Base-by-base conservation (phyloP, 2,329 filamentous ascomycete genomes). In the Penicillium olsonii region DNA sequence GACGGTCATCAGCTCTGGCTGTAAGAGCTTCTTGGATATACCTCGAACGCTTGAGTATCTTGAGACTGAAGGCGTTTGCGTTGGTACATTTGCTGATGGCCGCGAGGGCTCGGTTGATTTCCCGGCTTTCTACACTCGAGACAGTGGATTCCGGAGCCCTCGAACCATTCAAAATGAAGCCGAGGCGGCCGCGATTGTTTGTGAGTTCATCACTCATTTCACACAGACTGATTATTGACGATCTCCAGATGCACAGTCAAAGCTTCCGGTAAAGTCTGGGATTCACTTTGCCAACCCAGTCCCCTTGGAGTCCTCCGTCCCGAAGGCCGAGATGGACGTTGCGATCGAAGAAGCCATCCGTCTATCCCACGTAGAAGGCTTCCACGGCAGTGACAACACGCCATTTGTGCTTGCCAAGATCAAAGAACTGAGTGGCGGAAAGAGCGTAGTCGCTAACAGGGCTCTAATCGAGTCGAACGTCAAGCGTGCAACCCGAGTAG, bases 21-120 rank as follows among this genome's bases (percentile, higher is more conserved):
- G 90, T 75, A 99, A 99, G 75, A 94, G 92, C 54, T 97, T 99
- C 70, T 78, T 99, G 31, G 94, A 99, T 66, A 91, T 96, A 52
- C 85, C 88, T 2, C 81, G 90, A 44, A 99, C 94, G 0, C 78
- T 99, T 5, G 94, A 99, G 74, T 86, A 84, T 60, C 75, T 87
- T 3, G 84, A 87, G 64, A 87, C 84, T 0, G 80, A 87, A 54
- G 78, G 78, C 80, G 91, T 90, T 18, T 81, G 87, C 31, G 91
- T 96, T 1, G 88, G 85, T 3, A 97, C 94, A 2, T 99, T 97
- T 74, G 86, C 90, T 19, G 90, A 95, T 70, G 90, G 88, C 1
- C 82, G 89, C 31, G 72, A 75, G 20, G 87, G 84, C 2, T 73
- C 80, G 5, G 81, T 96, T 34, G 87, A 95, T 62, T 94, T 97